A percentile compares a stretch with the other conserved stretches of the same genome.
phyloP scores from a whole-genome alignment of 2,329 filamentous ascomycete genomes.

The Colletotrichum ledebouriae region DNA sequence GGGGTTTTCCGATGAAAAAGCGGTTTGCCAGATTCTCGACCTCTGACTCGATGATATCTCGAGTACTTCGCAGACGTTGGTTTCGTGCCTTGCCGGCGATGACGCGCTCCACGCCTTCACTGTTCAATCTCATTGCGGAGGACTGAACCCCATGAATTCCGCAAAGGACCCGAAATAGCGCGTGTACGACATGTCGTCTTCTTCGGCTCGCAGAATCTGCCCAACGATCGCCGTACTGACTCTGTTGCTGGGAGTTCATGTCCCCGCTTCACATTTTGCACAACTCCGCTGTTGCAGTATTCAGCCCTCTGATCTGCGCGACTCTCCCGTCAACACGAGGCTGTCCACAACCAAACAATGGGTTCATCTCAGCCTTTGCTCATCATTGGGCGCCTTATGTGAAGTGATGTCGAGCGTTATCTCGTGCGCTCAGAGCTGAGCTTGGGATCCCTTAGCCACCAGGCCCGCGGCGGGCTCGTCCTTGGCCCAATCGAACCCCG shows the following conservation, averaged over 20 bases:
- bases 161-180: too few relatives aligned
- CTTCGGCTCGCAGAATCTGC: neutral
- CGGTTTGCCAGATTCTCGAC: too few relatives aligned
- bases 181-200: neutral
- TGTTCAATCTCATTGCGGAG: too few relatives aligned
- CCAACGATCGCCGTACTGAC: neutral
- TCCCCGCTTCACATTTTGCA: slow-evolving; percentile 11
- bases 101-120: too few relatives aligned
- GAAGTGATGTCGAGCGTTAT: slow-evolving; percentile 3
- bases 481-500: slow-evolving; percentile 5
- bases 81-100: too few relatives aligned
- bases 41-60: too few relatives aligned
- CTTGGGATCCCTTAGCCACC: slow-evolving; percentile 4
- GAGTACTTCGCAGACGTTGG: too few relatives aligned
- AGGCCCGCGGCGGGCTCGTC: slow-evolving; percentile 9
- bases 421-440: slow-evolving; percentile 1
- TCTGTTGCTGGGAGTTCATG: neutral
- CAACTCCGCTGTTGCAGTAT: neutral
- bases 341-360: neutral
- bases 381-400: slow-evolving; percentile 3
- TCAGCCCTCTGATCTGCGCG: slow-evolving; percentile 9
- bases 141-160: too few relatives aligned
- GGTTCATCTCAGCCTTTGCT: slow-evolving; percentile 1
- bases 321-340: neutral
- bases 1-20: too few relatives aligned